Percentiles rank a stretch among this genome's conserved stretches.
These are phyloP conservation scores for Fistulifera solaris DNA, from an alignment of 108 stramenopile species.

Conservation along the genomic window DNA sequence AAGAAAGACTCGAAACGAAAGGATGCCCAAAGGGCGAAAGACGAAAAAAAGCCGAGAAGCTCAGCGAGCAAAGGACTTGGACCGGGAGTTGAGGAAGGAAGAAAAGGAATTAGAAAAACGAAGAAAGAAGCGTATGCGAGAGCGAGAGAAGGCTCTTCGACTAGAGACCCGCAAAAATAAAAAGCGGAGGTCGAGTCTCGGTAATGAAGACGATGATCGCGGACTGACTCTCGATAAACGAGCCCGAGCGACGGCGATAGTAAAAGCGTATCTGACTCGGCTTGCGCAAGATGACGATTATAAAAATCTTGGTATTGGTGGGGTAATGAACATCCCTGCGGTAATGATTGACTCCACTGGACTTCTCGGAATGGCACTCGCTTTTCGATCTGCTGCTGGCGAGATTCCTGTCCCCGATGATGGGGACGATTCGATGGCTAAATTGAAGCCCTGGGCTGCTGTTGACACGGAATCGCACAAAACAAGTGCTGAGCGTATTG, in stretches of 20 bases:
- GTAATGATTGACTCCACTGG: slow-evolving; percentile 60
- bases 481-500: slow-evolving; percentile 33
- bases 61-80: slow-evolving; percentile 3
- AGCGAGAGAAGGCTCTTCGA: slow-evolving; percentile 60
- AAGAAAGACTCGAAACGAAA: no score
- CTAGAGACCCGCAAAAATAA: slow-evolving; percentile 34
- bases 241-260: slow-evolving; percentile 60
- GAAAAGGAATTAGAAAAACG: slow-evolving; percentile 50
- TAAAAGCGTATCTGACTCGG: slow-evolving; percentile 58
- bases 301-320: slow-evolving; percentile 33
- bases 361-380: slow-evolving; percentile 74
- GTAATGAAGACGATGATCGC: slow-evolving; percentile 4
- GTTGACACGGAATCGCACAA: slow-evolving; percentile 47
- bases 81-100: slow-evolving; percentile 47
- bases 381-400: slow-evolving; percentile 78
- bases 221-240: slow-evolving; percentile 33
- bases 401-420: slow-evolving; percentile 54
- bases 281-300: slow-evolving; percentile 32
- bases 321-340: slow-evolving; percentile 43
- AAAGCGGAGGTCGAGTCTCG: slow-evolving; percentile 18
- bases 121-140: slow-evolving; percentile 55
- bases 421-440: slow-evolving; percentile 23
- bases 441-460: slow-evolving; percentile 52
- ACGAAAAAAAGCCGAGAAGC: slow-evolving; percentile 16
- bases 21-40: slow-evolving; percentile 8